Conservation (phyloP, 2,329 filamentous ascomycete species). For the Alternaria gansuensis region DNA sequence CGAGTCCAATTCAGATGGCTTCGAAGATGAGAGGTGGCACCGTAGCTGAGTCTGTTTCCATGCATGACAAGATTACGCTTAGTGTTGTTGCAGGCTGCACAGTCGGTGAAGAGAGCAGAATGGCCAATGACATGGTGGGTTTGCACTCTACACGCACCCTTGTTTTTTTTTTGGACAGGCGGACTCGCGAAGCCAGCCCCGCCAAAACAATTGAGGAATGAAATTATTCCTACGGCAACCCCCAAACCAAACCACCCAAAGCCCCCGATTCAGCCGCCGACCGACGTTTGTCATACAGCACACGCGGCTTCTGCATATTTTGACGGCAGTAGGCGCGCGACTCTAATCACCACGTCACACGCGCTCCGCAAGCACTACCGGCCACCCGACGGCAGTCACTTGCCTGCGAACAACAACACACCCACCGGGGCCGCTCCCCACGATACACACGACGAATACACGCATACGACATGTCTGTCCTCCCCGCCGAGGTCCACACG, state of each 20-base stretch:
- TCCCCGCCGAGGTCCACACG: conserved; percentile 82
- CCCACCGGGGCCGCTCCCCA: conserved; percentile 34
- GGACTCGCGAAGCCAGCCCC: conserved; percentile 26
- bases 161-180: conserved; percentile 24
- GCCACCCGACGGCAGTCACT: conserved; percentile 11
- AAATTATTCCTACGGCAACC: conserved; percentile 30
- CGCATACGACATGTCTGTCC: conserved; percentile 74
- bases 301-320: conserved; percentile 9
- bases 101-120: conserved; percentile 3
- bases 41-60: background rate
- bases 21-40: too few relatives aligned
- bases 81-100: background rate
- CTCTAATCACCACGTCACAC: conserved; percentile 20
- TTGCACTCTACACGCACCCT: conserved; percentile 17
- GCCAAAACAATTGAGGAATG: conserved; percentile 27
- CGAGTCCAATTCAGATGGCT: too few relatives aligned
- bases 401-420: conserved; percentile 23
- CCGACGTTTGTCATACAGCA: conserved; percentile 1
- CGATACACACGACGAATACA: conserved; percentile 14
- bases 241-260: conserved; percentile 15
- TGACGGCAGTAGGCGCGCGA: conserved; percentile 18
- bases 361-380: conserved; percentile 16
- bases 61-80: background rate
- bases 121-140: conserved; percentile 21
- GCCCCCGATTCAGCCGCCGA: conserved; percentile 14